These are phyloP conservation scores for Cyclotella sp. DNA, from an alignment of 108 stramenopile genomes.

Conservation along the genomic window DNA sequence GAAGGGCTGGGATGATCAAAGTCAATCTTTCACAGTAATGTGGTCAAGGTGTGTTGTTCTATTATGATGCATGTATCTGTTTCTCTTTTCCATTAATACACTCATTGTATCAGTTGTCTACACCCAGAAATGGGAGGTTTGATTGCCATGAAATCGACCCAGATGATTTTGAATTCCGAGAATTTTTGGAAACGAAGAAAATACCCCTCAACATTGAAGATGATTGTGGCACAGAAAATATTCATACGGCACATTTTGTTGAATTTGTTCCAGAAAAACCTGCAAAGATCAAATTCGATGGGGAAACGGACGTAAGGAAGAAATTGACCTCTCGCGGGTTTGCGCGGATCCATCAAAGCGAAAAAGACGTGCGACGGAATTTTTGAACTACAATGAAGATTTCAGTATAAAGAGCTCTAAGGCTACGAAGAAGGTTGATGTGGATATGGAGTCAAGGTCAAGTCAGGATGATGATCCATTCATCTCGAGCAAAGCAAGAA, in stretches of 20 bases:
- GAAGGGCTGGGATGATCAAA: not conserved
- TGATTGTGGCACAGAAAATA: not conserved
- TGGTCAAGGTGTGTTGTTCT: not conserved
- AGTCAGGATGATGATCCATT: not conserved
- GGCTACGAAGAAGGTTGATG: not conserved
- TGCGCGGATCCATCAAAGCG: not conserved
- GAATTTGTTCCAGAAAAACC: not conserved
- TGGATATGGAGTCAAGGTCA: not conserved
- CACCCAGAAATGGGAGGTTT: not conserved
- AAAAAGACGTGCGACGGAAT: not conserved
- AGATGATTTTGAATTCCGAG: not conserved
- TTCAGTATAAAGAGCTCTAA: not conserved
- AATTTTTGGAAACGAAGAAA: not conserved
- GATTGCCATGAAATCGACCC: not conserved
- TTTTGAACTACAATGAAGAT: not conserved
- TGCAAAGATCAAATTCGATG: not conserved
- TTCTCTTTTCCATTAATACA: not conserved
- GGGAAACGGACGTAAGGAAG: not conserved
- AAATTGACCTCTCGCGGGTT: constrained; percentile 2
- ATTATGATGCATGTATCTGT: not conserved
- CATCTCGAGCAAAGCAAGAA: not conserved
- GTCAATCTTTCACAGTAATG: not conserved
- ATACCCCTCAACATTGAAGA: not conserved
- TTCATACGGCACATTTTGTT: not conserved
- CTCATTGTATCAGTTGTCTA: too few relatives aligned